These are phyloP conservation scores for Sicyos baderoa DNA, from an alignment of 306 rosid genomes.

Conservation along the genomic window DNA sequence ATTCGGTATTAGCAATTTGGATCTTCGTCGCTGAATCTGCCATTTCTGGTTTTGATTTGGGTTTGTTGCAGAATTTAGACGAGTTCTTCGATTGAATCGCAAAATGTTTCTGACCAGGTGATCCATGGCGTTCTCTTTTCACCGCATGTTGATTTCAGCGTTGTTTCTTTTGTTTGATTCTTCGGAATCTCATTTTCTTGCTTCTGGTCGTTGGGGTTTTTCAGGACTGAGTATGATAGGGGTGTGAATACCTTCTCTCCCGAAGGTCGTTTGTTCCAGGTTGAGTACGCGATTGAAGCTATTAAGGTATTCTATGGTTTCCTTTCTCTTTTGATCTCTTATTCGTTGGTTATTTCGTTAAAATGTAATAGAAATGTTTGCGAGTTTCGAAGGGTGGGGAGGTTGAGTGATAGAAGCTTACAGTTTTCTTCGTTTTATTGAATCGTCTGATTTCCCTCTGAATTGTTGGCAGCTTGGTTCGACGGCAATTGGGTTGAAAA, in stretches of 20 bases:
- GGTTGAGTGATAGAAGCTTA: neutral
- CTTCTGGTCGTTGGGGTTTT: constrained; percentile 9
- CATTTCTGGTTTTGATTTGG: constrained; percentile 1
- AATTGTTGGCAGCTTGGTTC: constrained; percentile 67
- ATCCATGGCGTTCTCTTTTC: neutral
- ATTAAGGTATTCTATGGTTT: constrained; percentile 50
- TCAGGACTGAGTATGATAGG: constrained; percentile 94
- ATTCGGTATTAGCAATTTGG: neutral
- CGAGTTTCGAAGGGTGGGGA: neutral
- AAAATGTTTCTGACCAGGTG: constrained; percentile 91
- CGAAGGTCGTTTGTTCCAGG: constrained; percentile 93
- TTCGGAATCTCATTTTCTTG: neutral
- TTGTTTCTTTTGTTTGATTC: neutral
- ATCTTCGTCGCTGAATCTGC: neutral
- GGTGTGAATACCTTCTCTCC: constrained; percentile 98
- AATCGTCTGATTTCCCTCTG: neutral
- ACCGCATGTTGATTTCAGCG: neutral
- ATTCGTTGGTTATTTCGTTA: neutral
- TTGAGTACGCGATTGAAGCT: constrained; percentile 96
- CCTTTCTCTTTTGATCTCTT: neutral
- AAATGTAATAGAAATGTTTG: neutral
- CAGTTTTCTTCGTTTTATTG: neutral
- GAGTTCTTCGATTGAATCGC: constrained; percentile 20
- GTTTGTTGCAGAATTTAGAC: constrained; percentile 19
- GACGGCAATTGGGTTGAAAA: constrained; percentile 91